A percentile compares a stretch with the other conserved stretches of the same genome.
These are phyloP conservation scores for Populus tomentosa DNA, from an alignment of 441 rosid species.

Conservation along the genomic window DNA sequence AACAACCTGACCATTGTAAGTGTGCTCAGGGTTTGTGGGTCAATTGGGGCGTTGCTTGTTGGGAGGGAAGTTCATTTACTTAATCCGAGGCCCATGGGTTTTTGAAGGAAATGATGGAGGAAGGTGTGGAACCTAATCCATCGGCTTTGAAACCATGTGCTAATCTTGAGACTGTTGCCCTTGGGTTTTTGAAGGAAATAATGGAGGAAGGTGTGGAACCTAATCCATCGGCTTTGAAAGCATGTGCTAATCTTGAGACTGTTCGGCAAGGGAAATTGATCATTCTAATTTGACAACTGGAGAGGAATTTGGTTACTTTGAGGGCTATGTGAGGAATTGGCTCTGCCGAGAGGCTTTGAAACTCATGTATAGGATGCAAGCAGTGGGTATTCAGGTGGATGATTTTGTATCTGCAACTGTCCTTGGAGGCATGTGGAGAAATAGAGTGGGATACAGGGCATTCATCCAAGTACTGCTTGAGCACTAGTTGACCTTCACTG, in stretches of 20 bases:
- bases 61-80: slow-evolving; percentile 70
- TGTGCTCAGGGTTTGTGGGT: slow-evolving; percentile 75
- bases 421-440: slow-evolving; percentile 57
- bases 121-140: slow-evolving; percentile 79
- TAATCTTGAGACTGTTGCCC: slow-evolving; percentile 45
- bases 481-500: slow-evolving; percentile 28
- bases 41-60: slow-evolving; percentile 40
- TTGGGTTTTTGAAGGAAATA: too few relatives aligned
- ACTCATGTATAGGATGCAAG: slow-evolving; percentile 73
- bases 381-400: slow-evolving; percentile 67
- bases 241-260: too few relatives aligned
- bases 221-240: too few relatives aligned
- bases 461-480: slow-evolving; percentile 35
- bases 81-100: slow-evolving; percentile 65
- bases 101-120: slow-evolving; percentile 79
- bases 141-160: slow-evolving; percentile 79
- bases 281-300: slow-evolving; percentile 73
- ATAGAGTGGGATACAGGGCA: slow-evolving; percentile 37
- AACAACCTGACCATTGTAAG: slow-evolving; percentile 69
- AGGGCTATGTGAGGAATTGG: slow-evolving; percentile 70
- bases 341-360: slow-evolving; percentile 71
- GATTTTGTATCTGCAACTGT: slow-evolving; percentile 56
- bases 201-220: too few relatives aligned
- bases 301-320: slow-evolving; percentile 65
- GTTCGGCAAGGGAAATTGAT: slow-evolving; percentile 49